Percentiles rank a stretch among this genome's conserved stretches.
Evolutionary conservation across 2,329 filamentous ascomycete genomes (phyloP).

Genomic region (Pleomassaria siparia): DNA sequence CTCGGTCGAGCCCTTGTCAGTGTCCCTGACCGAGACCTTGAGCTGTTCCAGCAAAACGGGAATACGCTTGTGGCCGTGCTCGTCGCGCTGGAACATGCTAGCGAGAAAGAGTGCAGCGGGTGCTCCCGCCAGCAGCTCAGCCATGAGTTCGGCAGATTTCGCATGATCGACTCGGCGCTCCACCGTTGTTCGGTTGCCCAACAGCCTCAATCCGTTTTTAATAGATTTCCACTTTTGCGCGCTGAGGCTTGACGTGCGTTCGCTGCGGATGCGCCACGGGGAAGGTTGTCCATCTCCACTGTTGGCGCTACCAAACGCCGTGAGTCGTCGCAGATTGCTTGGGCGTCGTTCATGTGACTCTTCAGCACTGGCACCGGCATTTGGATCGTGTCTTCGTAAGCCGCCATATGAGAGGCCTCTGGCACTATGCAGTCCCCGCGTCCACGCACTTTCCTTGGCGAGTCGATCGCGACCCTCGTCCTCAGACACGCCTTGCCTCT

Average conservation of each 20-base stretch:
- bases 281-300: conserved; percentile 44
- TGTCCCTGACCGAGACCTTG: conserved; percentile 84
- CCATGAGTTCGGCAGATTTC: conserved; percentile 95
- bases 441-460: conserved; percentile 49
- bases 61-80: conserved; percentile 92
- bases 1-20: conserved; percentile 59
- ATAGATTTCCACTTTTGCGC: conserved; percentile 90
- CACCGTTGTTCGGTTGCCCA: conserved; percentile 75
- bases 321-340: conserved; percentile 50
- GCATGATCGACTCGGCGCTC: conserved; percentile 85
- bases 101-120: conserved; percentile 92
- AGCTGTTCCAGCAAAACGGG: conserved; percentile 94
- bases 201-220: conserved; percentile 82
- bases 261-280: conserved; percentile 47
- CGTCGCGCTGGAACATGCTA: conserved; percentile 96
- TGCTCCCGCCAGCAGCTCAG: conserved; percentile 87
- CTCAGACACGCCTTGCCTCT: conserved; percentile 51
- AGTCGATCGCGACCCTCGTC: conserved; percentile 54
- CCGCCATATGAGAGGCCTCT: conserved; percentile 50
- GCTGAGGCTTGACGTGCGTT: conserved; percentile 50
- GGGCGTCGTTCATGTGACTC: conserved; percentile 44
- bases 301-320: conserved; percentile 45
- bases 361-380: conserved; percentile 21
- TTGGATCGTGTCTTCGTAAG: conserved; percentile 35
- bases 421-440: conserved; percentile 50